Evolutionary conservation across 2,329 filamentous ascomycete genomes (phyloP), one percentile per base, ranked within the genome.

Genomic region (Fusarium begoniae): DNA sequence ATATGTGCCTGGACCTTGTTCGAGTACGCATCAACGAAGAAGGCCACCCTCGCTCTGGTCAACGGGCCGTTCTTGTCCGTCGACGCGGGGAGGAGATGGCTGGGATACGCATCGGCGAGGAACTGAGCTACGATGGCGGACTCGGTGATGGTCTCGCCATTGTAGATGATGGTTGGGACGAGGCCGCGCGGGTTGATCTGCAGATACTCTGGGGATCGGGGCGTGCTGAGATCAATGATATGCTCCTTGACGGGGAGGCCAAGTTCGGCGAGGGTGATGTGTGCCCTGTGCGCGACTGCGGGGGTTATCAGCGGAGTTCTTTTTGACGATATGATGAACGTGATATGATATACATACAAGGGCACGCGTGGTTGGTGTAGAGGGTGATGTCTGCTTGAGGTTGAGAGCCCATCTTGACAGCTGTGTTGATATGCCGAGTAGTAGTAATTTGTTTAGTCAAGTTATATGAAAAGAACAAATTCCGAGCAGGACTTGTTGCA

Each of bases 101-200:
- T 91, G 4, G 93, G 92, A 79, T 92, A 90, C 1, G 88, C 84
- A 78, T 96, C 93, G 48, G 88, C 90, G 8, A 91, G 81, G 83
- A 94, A 96, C 74, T 92, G 89, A 3, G 90, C 82, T n/a, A 96
- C 90, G 70, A 96, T 89, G 72, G 85, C 90, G 6, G 92, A 94
- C 81, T 96, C 94, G 60, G 89, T 90, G 78, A 96, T 86, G 79
- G 93, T 91, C 71, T 92, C 87, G 69, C 86, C 87, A 71, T 90
- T 87, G 84, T 92, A 92, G 30, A 88, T 87, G 63, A 96, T 83
- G 0, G 90, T 84, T 2, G 94, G 94, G 9, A 96, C 93, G 7
- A 95, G 89, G 20, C 94, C 94, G 64, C 93, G 90, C 74, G 93
- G 93, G 84, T 96, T 95, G 80, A 96, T 84, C 58, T 91, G 85